Evolutionary conservation across 2,329 filamentous ascomycete species (phyloP).

Genomic region (Mollisia scopiformis): DNA sequence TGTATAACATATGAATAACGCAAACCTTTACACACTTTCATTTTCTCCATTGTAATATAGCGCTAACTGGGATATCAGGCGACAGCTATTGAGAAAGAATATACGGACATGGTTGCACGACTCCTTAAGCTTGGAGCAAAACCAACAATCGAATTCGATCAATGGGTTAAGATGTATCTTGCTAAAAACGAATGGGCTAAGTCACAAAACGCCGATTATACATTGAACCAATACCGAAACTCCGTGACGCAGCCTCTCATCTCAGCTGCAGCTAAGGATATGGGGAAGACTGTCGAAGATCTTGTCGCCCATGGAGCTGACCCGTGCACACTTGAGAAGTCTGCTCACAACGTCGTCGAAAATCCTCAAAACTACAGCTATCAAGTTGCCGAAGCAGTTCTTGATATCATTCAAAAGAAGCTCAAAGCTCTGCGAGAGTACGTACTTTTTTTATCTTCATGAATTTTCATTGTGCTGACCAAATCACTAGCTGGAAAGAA

Average conservation of each 20-base stretch:
- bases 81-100: conserved; percentile 57
- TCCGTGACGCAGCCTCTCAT: conserved; percentile 67
- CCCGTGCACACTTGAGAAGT: conserved; percentile 58
- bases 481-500: conserved; percentile 18
- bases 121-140: conserved; percentile 67
- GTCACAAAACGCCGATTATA: conserved; percentile 48
- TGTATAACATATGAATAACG: too few species aligned
- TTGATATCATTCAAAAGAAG: conserved; percentile 63
- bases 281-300: conserved; percentile 48
- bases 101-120: conserved; percentile 56
- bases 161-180: conserved; percentile 62
- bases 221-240: conserved; percentile 50
- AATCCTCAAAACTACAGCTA: conserved; percentile 32
- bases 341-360: conserved; percentile 41
- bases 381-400: conserved; percentile 48
- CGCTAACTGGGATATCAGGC: too few species aligned
- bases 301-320: conserved; percentile 69
- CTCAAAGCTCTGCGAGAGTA: conserved; percentile 48
- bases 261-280: conserved; percentile 54
- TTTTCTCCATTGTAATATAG: too few species aligned
- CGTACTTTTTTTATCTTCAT: neutral
- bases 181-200: conserved; percentile 41
- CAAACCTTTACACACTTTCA: too few species aligned
- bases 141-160: conserved; percentile 62
- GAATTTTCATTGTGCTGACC: neutral